Evolutionary conservation across 305 asterid genomes (phyloP).

Genomic region (Fraxinus angustifolia): DNA sequence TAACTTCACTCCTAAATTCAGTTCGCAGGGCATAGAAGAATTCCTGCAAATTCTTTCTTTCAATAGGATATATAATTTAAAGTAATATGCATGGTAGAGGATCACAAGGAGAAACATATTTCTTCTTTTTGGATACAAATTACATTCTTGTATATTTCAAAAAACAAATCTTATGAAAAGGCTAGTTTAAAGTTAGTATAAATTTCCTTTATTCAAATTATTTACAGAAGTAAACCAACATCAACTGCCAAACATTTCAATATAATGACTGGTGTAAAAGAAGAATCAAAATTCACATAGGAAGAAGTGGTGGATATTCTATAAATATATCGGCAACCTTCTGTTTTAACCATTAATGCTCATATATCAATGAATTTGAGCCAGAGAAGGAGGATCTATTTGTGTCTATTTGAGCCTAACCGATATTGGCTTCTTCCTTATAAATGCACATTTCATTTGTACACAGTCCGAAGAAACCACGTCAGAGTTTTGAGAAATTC

Average conservation of each 20-base stretch:
- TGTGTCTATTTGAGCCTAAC: neutral
- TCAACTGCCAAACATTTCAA: neutral
- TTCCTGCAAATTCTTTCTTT: slow-evolving; percentile 43
- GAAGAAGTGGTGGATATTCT: neutral
- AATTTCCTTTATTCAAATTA: neutral
- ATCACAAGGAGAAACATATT: neutral
- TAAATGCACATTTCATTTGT: neutral
- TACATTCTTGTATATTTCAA: neutral
- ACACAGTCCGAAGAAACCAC: neutral
- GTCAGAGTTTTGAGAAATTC: neutral
- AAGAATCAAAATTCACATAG: neutral
- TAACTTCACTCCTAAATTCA: slow-evolving; percentile 89
- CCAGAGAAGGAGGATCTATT: neutral
- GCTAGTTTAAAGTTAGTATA: neutral
- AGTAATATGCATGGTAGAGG: neutral
- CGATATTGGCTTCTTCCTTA: neutral
- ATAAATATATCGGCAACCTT: neutral
- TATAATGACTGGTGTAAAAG: too few relatives aligned
- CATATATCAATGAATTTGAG: neutral
- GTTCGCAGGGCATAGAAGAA: slow-evolving; percentile 52
- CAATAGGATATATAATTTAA: neutral
- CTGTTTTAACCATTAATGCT: neutral
- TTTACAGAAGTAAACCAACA: neutral
- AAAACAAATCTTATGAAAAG: neutral
- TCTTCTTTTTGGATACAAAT: neutral